Conservation (phyloP, 1,284 basidiomycete species). For the Fomitopsis betulina region DNA sequence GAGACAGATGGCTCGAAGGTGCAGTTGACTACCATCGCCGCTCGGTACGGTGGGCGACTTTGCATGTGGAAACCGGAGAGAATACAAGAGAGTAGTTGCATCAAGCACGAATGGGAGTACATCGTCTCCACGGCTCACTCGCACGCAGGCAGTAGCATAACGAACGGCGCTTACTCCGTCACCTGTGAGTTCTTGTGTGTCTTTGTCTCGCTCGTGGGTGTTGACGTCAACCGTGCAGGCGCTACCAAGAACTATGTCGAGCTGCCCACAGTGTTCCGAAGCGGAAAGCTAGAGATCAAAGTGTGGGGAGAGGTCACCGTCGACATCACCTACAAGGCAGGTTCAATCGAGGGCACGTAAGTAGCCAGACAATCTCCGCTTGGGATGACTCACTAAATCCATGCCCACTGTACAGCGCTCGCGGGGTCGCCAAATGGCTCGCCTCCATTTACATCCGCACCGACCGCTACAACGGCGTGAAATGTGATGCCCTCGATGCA, state of each 20-base stretch:
- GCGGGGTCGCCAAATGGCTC: conserved; percentile 17
- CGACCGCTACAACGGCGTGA: conserved; percentile 6
- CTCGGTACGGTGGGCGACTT: conserved; percentile 6
- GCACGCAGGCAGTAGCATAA: conserved; percentile 19
- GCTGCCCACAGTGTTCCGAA: conserved; percentile 23
- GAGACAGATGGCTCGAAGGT: conserved; percentile 16
- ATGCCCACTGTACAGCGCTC: conserved; percentile 12
- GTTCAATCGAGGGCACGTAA: conserved; percentile 16
- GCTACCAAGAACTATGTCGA: conserved; percentile 25
- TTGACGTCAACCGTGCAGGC: conserved; percentile 12
- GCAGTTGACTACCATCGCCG: conserved; percentile 15
- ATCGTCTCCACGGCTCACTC: conserved; percentile 23
- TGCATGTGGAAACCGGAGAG: conserved; percentile 13
- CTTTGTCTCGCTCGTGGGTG: neutral
- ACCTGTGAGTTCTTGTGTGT: conserved; percentile 18
- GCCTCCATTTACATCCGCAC: conserved; percentile 15
- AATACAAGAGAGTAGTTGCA: conserved; percentile 4
- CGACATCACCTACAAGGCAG: conserved; percentile 18
- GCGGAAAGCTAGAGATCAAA: conserved; percentile 22
- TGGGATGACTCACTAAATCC: neutral
- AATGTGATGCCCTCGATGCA: conserved; percentile 16
- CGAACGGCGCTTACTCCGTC: conserved; percentile 19
- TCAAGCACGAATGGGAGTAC: conserved; percentile 18
- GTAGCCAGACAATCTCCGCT: neutral
- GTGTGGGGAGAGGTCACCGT: conserved; percentile 24